Evolutionary conservation across 208 protist genomes (phyloP).

Genomic region (Leishmania turanica): DNA sequence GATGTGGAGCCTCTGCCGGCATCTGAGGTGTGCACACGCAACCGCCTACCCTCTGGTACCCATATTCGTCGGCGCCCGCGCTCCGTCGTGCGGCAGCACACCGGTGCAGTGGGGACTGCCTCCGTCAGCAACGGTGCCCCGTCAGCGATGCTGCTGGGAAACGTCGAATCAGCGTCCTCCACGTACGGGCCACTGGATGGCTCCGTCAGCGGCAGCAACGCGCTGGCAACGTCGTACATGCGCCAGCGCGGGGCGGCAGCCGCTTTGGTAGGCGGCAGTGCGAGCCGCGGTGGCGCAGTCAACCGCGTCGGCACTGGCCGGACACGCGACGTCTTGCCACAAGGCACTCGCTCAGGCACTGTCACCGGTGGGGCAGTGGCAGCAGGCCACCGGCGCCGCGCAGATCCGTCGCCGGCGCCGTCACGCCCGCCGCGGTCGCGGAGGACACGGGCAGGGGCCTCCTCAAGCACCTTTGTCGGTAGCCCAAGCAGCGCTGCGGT

Average conservation of each 20-base stretch:
- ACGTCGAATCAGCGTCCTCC: background rate
- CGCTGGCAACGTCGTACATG: background rate
- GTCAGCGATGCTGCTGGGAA: background rate
- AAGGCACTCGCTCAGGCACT: constrained; percentile 1
- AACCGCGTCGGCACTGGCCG: constrained; percentile 15
- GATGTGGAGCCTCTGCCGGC: constrained; percentile 47
- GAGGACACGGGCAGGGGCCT: constrained; percentile 14
- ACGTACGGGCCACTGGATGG: constrained; percentile 1
- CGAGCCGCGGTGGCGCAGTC: background rate
- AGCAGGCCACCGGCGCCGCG: constrained; percentile 18
- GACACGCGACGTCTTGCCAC: constrained; percentile 12
- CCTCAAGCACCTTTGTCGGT: background rate
- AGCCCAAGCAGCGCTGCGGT: background rate
- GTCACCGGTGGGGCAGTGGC: background rate
- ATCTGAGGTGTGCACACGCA: constrained; percentile 25
- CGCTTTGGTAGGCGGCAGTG: background rate
- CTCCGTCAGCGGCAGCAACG: constrained; percentile 4
- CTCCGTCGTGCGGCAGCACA: constrained; percentile 40
- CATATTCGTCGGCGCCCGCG: constrained; percentile 75
- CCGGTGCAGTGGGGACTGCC: background rate
- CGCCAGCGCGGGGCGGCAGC: background rate
- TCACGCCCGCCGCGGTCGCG: constrained; percentile 31
- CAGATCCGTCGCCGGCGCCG: constrained; percentile 34
- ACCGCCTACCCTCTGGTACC: constrained; percentile 65
- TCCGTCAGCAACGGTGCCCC: background rate